phyloP scores from a whole-genome alignment of 2,329 filamentous ascomycete species.

The Thermochaetoides dissita region DNA sequence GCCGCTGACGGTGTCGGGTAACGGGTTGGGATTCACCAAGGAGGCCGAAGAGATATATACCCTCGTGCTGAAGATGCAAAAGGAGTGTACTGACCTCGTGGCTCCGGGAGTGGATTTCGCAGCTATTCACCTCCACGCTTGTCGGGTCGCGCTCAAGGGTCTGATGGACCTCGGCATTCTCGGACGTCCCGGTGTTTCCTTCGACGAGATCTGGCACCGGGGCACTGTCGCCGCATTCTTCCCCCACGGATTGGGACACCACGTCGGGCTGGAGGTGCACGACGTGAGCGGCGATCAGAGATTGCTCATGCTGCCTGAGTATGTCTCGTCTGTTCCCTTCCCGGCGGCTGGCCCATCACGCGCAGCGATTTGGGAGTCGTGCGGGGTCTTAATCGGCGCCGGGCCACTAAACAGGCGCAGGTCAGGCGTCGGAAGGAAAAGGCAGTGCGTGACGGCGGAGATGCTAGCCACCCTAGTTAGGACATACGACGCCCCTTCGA shows the following conservation, averaged over 20 bases:
- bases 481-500: too few species aligned
- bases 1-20: conserved; percentile 40
- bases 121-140: conserved; percentile 59
- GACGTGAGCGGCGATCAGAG: conserved; percentile 35
- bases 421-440: conserved; percentile 19
- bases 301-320: conserved; percentile 16
- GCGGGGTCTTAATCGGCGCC: too few species aligned
- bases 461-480: conserved; percentile 20
- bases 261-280: conserved; percentile 52
- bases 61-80: conserved; percentile 71
- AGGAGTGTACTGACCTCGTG: conserved; percentile 54
- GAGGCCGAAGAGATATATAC: conserved; percentile 63
- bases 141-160: conserved; percentile 56
- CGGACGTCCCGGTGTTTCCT: conserved; percentile 37
- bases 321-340: too few species aligned
- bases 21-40: conserved; percentile 36
- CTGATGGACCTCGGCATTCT: conserved; percentile 61
- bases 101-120: conserved; percentile 57
- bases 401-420: conserved; percentile 3
- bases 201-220: conserved; percentile 34
- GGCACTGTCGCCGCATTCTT: conserved; percentile 50
- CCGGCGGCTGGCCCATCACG: too few species aligned
- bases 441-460: conserved; percentile 26
- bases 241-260: conserved; percentile 51
- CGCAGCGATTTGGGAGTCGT: too few species aligned